Base-by-base conservation (phyloP, 2,329 filamentous ascomycete genomes). In the Triangularia setosa region DNA sequence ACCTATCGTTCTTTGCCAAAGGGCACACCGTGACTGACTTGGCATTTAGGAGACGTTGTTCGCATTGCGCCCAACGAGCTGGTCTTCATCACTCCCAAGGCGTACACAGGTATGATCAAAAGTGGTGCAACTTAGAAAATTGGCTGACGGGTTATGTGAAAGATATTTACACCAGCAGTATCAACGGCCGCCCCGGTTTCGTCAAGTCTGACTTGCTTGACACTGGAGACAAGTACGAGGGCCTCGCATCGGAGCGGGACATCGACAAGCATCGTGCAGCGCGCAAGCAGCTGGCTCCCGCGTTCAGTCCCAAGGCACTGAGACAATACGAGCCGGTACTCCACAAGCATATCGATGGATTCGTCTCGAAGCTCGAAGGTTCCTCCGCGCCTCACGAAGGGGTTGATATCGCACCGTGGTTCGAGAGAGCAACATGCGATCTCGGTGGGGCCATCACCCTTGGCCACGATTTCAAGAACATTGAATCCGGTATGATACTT, bases 121-220 rank as follows among this genome's bases (percentile, higher is more conserved):
- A 67, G 2, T 30, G 61, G 7, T 66, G 58, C 7, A 62, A 58
- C 16, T 27, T 69, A 1, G 67, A n/a, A n/a, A n/a, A n/a, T n/a
- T n/a, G n/a, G n/a, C n/a, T n/a, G n/a, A n/a, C n/a, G n/a, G n/a
- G n/a, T n/a, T n/a, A n/a, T n/a, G n/a, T n/a, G n/a, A n/a, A n/a
- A 67, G 48, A 12, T 11, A 1, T 69, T 67, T 21, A 59, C 63
- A 21, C n/a, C 4, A 14, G 44, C 14, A 16, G 44, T 23, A 53
- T 14, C 27, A 28, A 28, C 5, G 27, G 30, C 8, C 8, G 12
- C 8, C 27, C 27, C 27, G 27, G 5, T 2, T 54, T 54, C 11
- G 21, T 18, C 14, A 54, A 54, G 18, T 54, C 52, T 5, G 18
- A 23, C 52, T 25, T 54, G 5, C 52, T 54, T n/a, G 14, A 54